phyloP scores from a whole-genome alignment of 768 basidiomycete species.

The Agrocybe praecox region DNA sequence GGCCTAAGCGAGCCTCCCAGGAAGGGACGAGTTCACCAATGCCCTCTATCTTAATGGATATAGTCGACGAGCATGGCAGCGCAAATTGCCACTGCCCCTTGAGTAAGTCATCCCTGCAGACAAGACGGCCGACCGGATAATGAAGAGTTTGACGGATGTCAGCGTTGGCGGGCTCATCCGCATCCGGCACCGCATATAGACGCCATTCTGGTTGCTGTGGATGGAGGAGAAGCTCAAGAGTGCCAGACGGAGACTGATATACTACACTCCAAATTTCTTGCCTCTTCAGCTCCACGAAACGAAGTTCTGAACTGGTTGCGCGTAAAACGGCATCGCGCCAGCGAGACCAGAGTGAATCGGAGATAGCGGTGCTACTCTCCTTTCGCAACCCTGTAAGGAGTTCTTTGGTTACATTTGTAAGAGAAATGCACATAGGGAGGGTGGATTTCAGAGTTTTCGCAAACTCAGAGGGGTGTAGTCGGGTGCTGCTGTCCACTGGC shows the following conservation, averaged over 20 bases:
- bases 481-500: conserved; percentile 57
- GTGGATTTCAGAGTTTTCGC: conserved; percentile 75
- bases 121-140: conserved; percentile 76
- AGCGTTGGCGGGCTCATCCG: conserved; percentile 73
- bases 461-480: conserved; percentile 75
- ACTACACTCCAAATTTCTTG: conserved; percentile 86
- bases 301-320: conserved; percentile 63
- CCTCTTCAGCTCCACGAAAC: conserved; percentile 84
- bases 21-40: conserved; percentile 72
- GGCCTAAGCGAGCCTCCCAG: conserved; percentile 84
- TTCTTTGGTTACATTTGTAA: conserved; percentile 50
- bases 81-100: conserved; percentile 81
- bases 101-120: conserved; percentile 59
- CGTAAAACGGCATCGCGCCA: conserved; percentile 73
- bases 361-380: conserved; percentile 40
- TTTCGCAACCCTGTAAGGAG: conserved; percentile 55
- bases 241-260: conserved; percentile 72
- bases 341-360: conserved; percentile 59
- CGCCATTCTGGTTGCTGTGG: conserved; percentile 85
- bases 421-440: conserved; percentile 83
- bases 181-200: conserved; percentile 71
- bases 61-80: conserved; percentile 58
- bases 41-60: conserved; percentile 66
- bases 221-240: conserved; percentile 77
- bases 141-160: conserved; percentile 75